Evolutionary conservation across 495 filamentous ascomycete genomes (phyloP).

Genomic region (Sphaerosporella brunnea): DNA sequence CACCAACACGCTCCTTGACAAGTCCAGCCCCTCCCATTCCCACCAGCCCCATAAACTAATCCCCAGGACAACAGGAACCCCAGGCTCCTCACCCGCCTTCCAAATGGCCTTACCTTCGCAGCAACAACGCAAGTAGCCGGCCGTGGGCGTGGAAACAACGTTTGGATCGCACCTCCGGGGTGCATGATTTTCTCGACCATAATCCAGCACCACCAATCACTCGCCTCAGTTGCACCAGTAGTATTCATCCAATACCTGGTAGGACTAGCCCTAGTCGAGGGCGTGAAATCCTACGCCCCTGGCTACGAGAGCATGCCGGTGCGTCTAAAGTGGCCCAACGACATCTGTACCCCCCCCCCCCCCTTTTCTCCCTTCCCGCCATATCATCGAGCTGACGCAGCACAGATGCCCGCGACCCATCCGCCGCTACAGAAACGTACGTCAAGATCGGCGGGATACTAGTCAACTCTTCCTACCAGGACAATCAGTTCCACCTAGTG

Average conservation of each 20-base stretch:
- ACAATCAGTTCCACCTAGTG: constrained; percentile 66
- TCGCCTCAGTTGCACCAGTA: constrained; percentile 58
- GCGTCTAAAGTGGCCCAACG: constrained; percentile 94
- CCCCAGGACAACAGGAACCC: constrained; percentile 61
- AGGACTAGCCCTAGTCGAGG: constrained; percentile 75
- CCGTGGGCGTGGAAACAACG: constrained; percentile 78
- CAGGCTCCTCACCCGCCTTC: constrained; percentile 54
- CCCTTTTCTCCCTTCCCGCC: not conserved
- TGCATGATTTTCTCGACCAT: constrained; percentile 73
- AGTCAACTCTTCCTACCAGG: constrained; percentile 68
- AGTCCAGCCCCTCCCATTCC: constrained; percentile 34
- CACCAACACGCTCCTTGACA: constrained; percentile 88
- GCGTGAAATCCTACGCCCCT: constrained; percentile 58
- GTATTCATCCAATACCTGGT: constrained; percentile 90
- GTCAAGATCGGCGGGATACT: constrained; percentile 91
- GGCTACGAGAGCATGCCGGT: constrained; percentile 61
- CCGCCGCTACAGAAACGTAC: constrained; percentile 41
- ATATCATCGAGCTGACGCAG: not conserved
- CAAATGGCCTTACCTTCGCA: constrained; percentile 67
- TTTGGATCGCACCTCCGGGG: constrained; percentile 86
- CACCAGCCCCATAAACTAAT: too few relatives aligned
- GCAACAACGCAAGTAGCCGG: constrained; percentile 86
- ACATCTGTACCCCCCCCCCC: constrained; percentile 26
- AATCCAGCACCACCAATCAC: constrained; percentile 57
- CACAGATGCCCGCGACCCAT: constrained; percentile 54